Conservation (phyloP, 352 stramenopile species). For the Phytophthora nicotianae region DNA sequence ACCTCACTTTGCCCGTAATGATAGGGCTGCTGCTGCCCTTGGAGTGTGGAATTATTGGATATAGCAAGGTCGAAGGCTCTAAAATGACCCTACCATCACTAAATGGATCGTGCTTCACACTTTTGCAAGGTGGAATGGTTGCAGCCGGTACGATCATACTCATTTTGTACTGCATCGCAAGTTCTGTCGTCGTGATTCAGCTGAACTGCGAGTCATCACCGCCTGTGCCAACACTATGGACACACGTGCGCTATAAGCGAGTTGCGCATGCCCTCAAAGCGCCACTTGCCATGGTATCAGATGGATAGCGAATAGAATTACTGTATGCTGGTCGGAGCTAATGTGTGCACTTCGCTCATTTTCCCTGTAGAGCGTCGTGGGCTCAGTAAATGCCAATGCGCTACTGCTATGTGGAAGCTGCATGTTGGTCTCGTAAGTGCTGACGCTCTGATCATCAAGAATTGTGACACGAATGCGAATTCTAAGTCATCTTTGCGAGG, state of each 20-base stretch:
- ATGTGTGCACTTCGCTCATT: conserved; percentile 1
- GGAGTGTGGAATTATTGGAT: conserved; percentile 62
- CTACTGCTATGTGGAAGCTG: conserved; percentile 38
- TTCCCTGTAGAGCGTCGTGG: conserved; percentile 36
- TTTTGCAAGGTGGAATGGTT: conserved; percentile 37
- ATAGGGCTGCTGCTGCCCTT: conserved; percentile 61
- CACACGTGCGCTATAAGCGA: conserved; percentile 52
- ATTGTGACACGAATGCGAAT: too few relatives aligned
- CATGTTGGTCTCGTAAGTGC: conserved; percentile 37
- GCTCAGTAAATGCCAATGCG: conserved; percentile 47
- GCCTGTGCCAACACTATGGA: conserved; percentile 64
- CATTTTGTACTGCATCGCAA: conserved; percentile 39
- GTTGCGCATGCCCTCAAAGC: conserved; percentile 43
- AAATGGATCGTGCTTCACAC: conserved; percentile 45
- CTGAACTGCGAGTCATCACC: conserved; percentile 63
- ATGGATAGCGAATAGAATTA: conserved; percentile 3
- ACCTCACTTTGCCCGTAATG: conserved; percentile 49
- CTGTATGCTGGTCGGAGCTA: conserved; percentile 3
- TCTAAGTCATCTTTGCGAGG: neutral
- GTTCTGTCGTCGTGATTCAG: conserved; percentile 49
- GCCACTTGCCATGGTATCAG: conserved; percentile 55
- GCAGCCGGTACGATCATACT: conserved; percentile 30
- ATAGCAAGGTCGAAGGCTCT: conserved; percentile 23
- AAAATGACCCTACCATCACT: conserved; percentile 26
- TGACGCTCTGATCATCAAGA: neutral